A percentile compares a stretch with the other conserved stretches of the same genome.
phyloP scores from a whole-genome alignment of 1,284 basidiomycete genomes.

The Salmacisia buchloeana region DNA sequence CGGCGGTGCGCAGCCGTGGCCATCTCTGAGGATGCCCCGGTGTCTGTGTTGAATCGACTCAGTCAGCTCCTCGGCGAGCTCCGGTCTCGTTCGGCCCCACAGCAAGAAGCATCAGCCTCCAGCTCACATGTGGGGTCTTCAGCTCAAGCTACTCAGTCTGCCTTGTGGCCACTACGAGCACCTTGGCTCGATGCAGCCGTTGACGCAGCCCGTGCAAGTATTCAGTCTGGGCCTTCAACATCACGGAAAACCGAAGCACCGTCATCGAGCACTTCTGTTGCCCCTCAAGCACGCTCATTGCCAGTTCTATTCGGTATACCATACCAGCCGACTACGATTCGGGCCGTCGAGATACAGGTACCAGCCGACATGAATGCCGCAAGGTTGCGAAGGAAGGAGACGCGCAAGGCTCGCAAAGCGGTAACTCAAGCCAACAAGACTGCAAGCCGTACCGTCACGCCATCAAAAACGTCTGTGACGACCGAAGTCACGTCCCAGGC shows the following conservation, averaged over 20 bases:
- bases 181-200: conserved; percentile 5
- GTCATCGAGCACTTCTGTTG: not conserved
- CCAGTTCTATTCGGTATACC: not conserved
- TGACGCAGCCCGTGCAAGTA: not conserved
- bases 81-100: not conserved
- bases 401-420: not conserved
- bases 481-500: too few species aligned
- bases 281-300: not conserved
- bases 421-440: not conserved
- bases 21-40: not conserved
- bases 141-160: not conserved
- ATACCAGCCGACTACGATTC: conserved; percentile 2
- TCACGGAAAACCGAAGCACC: not conserved
- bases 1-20: conserved; percentile 13
- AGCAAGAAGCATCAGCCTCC: not conserved
- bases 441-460: too few species aligned
- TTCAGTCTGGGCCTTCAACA: not conserved
- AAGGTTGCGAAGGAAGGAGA: conserved; percentile 6
- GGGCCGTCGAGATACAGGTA: conserved; percentile 10
- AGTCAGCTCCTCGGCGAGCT: not conserved
- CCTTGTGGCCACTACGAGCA: not conserved
- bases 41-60: not conserved
- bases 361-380: conserved; percentile 9
- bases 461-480: too few species aligned
- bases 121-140: too few species aligned